Conservation (phyloP, 129 eudicot genomes). For the sunflower (Helianthus annuus) region HanXRQr2.0-SUNRISE NC_035439.2:27039937-27040436, state of each 20-base stretch:
- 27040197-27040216: no score
- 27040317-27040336: neutral
- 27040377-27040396: neutral
- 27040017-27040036: slow-evolving; percentile 39
- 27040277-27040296: neutral
- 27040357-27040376: neutral
- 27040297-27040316: neutral
- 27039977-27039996: slow-evolving; percentile 95
- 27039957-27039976: slow-evolving; percentile 99
- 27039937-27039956: slow-evolving; percentile 99
- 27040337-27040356: neutral
- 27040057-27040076: neutral
- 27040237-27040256: neutral
- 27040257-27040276: neutral
- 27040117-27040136: neutral
- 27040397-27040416: neutral
- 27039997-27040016: slow-evolving; percentile 66
- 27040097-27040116: neutral
- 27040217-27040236: neutral
- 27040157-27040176: no score
- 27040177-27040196: no score
- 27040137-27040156: no score
- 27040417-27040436: neutral
- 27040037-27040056: slow-evolving; percentile 35
- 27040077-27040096: neutral